Percentiles rank a stretch among this genome's conserved stretches.
phyloP scores from a whole-genome alignment of 441 rosid species.

The Mallotus repandus region DNA sequence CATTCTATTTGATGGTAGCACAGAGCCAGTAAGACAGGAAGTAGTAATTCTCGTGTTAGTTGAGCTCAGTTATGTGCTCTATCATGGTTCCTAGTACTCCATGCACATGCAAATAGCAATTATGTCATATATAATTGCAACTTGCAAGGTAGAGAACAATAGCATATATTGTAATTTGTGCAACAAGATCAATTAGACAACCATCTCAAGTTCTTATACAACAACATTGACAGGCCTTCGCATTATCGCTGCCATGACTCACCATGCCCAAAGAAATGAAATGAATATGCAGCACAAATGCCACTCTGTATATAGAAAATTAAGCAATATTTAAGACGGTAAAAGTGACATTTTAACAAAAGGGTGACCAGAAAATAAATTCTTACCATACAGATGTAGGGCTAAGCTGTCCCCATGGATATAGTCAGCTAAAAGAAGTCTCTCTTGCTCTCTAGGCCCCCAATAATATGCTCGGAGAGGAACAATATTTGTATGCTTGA shows the following conservation, averaged over 20 bases:
- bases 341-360: background rate
- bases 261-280: background rate
- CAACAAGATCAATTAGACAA: background rate
- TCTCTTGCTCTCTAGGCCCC: constrained; percentile 96
- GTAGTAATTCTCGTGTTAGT: background rate
- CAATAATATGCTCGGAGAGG: constrained; percentile 88
- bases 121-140: background rate
- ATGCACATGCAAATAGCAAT: background rate
- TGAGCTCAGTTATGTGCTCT: background rate
- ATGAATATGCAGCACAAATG: background rate
- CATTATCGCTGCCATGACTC: constrained; percentile 1
- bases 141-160: background rate
- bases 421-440: constrained; percentile 87
- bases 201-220: background rate
- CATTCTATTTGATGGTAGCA: background rate
- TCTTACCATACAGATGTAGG: constrained; percentile 85
- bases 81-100: background rate
- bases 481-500: constrained; percentile 72
- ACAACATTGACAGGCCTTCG: background rate
- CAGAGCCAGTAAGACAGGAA: background rate
- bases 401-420: constrained; percentile 86
- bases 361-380: background rate
- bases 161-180: background rate
- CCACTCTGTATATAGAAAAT: background rate
- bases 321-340: background rate